Evolutionary conservation across 768 basidiomycete genomes (phyloP), one percentile per base, ranked within the genome.

Genomic region (Cantharellus anzutake): DNA sequence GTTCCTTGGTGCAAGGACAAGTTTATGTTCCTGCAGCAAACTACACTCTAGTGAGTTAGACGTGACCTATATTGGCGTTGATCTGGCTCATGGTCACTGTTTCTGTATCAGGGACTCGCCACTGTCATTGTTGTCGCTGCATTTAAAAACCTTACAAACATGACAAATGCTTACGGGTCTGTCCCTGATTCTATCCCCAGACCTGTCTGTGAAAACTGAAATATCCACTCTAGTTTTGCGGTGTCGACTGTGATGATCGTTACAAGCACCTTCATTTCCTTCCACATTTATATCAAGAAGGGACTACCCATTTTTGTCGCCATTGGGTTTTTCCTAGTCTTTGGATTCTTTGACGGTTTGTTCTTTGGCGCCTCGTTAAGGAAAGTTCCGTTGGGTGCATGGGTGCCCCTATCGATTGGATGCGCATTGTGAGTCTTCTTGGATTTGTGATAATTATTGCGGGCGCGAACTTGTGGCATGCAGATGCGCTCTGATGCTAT

Each of bases 321-420:
- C 4, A 38, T 68, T 3, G 63, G 55, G 14, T 71, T 70, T 59
- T 66, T 68, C 60, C 4, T 70, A 37, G 59, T 59, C 35, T 83
- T 78, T 56, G 81, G 80, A 4, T 84, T 84, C 70, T 70, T 84
- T 57, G 82, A 84, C 66, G 80, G 52, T 14, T 70, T 82, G 14
- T 84, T 84, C 70, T 83, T 79, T 78, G 82, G 80, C 34, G 78
- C 82, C 0, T 68, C 79, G 0, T 65, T 82, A 60, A 78, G 74
- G 65, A 82, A 83, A 66, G 73, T 83, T 3, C 81, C 81, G 0
- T 68, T 73, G 20, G 82, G 83, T n/a, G 83, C 80, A 2, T 84
- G 81, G 80, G 80, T 83, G 4, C 80, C 83, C 1, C 72, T 84
- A 11, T 72, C 75, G 65, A 73, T 83, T 48, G 82, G 81, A 2